Base-by-base conservation (phyloP, 2,329 filamentous ascomycete genomes). In the Colletotrichum musae region DNA sequence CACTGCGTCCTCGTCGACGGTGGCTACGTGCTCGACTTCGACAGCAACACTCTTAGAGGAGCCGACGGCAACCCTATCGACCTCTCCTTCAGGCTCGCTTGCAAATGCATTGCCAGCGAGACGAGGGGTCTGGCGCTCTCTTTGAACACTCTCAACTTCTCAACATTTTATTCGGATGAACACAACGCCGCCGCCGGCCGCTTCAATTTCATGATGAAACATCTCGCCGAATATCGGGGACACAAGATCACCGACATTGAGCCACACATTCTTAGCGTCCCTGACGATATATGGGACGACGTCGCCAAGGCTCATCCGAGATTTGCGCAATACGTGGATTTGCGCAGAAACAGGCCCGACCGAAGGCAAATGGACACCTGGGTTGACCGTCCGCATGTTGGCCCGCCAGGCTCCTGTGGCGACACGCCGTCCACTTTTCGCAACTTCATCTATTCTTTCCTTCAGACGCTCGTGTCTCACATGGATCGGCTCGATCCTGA, bases 71-170 rank as follows among this genome's bases (percentile, higher is more conserved):
- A 41, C 3, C 43, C 50, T 1, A 57, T 69, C 24, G 48, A 65
- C 26, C 66, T 69, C 9, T 5, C 54, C 0, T 16, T 69, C 0
- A 41, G 60, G 66, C 51, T 39, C n/a, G 60, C 65, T 5, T 68
- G 65, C 48, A 45, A 47, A 18, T 16, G 18, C 2, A 12, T 59
- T 6, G 65, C 60, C 5, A 21, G 13, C 0, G 65, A 68, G 28
- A 58, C 58, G 54, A 28, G 7, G 2, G 39, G 47, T 5, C 2
- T 68, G 3, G 53, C 65, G 6, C 47, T 68, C 2, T 36, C 45
- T 1, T 26, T 18, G 0, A 68, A 68, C 43, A 21, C 13, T 26
- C 51, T 64, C 12, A 68, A 13, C 2, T 59, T 68, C 26, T 58
- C 47, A 0, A 59, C 60, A 2, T 6, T 58, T 2, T 36, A 45